Conservation (phyloP, 129 eudicot genomes). For the Gnaphalium uliginosum region DNA sequence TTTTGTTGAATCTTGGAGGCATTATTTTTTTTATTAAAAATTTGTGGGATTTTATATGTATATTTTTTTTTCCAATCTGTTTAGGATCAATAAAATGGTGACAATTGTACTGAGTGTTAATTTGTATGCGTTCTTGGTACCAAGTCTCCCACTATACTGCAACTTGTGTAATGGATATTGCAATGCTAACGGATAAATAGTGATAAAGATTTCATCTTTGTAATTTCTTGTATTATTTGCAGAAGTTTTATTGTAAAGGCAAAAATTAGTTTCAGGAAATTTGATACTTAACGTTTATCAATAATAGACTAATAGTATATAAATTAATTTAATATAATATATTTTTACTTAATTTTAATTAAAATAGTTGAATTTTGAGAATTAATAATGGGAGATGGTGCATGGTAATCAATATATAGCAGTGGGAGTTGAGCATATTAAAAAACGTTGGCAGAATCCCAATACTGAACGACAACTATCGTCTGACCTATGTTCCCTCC, state of each 20-base stretch:
- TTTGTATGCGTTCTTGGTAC: conserved; percentile 23
- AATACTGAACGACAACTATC: conserved; percentile 21
- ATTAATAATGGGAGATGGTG: conserved; percentile 20
- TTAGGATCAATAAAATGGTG: conserved; percentile 40
- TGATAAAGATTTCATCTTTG: too few species aligned
- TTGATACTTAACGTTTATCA: too few species aligned
- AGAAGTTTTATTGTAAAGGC: too few species aligned
- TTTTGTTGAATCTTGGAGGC: conserved; percentile 20
- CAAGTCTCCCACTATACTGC: background rate
- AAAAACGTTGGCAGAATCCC: conserved; percentile 28
- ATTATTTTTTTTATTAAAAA: conserved; percentile 34
- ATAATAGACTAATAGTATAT: too few species aligned
- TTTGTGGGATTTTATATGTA: conserved; percentile 18
- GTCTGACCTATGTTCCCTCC: conserved; percentile 18
- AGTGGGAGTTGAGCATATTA: conserved; percentile 17
- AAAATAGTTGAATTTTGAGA: too few species aligned
- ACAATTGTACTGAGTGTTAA: conserved; percentile 15
- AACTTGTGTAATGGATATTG: background rate
- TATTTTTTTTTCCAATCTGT: background rate
- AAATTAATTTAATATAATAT: too few species aligned
- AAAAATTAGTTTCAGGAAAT: too few species aligned
- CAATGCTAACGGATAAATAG: background rate
- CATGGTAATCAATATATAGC: conserved; percentile 19
- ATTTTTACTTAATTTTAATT: too few species aligned
- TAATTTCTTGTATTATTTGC: background rate